Base-by-base conservation (phyloP, 352 stramenopile species). In the Globisporangium megalacanthum region DNA sequence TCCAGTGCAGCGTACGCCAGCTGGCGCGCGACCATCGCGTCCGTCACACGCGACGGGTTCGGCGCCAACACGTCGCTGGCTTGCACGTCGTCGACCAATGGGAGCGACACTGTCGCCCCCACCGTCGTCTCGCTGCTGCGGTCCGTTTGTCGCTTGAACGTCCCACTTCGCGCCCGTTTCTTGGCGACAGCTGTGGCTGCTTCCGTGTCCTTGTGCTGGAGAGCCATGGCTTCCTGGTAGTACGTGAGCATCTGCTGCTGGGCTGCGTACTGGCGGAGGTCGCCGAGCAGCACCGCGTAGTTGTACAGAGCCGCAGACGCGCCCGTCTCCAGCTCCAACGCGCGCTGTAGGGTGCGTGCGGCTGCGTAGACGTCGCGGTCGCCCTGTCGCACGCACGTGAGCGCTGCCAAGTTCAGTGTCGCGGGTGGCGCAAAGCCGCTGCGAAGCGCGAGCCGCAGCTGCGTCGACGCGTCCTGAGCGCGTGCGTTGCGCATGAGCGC, bases 231-330 rank as follows among this genome's bases (percentile, higher is more conserved):
- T 56, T 56, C 35, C 7, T 61, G 37, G 22, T 74, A 72, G 42
- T 72, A 79, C 61, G 77, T 60, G 0, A 94, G 75, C 68, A 92
- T 76, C 51, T 87, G 70, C 42, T 86, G 73, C 56, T 89, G 68
- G 3, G 69, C 66, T 3, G 72, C 61, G 33, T 60, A 65, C 48
- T 78, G 82, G 11, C 45, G 53, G 69, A 89, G 79, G 0, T 45
- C 50, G 14, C 73, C 66, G 46, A 94, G 72, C 37, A 92, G 66
- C 37, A 86, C 52, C 0, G 79, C 75, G 48, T 91, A 89, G 60
- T 94, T 89, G 51, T 85, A 83, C 47, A 93, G 64, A 10, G 79
- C 70, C 10, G 56, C 49, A 0, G 65, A 65, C n/a, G 86, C 61
- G 10, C 62, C 62, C 51, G 70, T 69, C 13, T 91, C 73, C 19